Conservation (phyloP, 129 eudicot genomes). For the Mikania micrantha region DNA sequence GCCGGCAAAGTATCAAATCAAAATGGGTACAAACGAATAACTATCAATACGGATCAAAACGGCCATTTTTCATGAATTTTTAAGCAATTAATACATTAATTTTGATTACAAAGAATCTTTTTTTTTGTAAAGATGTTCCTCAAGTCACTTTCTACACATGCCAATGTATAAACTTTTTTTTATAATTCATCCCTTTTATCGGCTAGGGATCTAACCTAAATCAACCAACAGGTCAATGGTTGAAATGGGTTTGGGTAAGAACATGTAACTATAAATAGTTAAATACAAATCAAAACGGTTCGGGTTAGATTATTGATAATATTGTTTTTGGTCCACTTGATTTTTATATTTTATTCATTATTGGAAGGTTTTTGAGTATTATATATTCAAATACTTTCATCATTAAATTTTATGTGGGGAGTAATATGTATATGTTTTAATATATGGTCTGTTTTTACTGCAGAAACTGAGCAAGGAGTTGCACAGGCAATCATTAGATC, state of each 20-base stretch:
- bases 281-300: neutral
- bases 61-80: neutral
- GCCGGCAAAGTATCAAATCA: neutral
- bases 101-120: neutral
- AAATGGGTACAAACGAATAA: neutral
- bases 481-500: conserved; percentile 27
- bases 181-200: neutral
- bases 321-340: neutral
- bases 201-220: neutral
- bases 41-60: neutral
- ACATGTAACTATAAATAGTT: neutral
- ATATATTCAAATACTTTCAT: neutral
- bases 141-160: neutral
- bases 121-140: neutral
- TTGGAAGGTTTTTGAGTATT: neutral
- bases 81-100: neutral
- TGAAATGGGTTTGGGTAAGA: neutral
- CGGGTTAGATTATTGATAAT: neutral
- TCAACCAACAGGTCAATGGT: neutral
- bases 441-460: neutral
- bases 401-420: neutral
- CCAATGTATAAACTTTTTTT: neutral
- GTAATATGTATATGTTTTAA: neutral
- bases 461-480: conserved; percentile 30
- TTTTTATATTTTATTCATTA: neutral